phyloP scores from a whole-genome alignment of 139 green algal species.

The Micractinium conductrix region DNA sequence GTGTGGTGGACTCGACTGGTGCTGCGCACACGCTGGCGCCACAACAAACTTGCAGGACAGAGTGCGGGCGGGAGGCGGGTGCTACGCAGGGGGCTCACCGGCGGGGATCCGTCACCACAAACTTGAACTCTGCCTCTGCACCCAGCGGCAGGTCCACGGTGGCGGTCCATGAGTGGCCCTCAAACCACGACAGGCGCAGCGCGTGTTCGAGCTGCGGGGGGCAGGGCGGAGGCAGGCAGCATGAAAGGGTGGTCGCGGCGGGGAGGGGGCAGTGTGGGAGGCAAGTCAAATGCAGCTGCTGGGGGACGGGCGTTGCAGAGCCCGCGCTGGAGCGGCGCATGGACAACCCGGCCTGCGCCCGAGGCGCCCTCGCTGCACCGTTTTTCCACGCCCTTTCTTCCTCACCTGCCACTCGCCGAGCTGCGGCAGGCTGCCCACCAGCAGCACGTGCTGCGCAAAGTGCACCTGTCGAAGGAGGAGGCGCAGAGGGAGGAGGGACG shows the following conservation, averaged over 20 bases:
- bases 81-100: background rate
- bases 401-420: constrained; percentile 4
- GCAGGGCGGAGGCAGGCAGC: background rate
- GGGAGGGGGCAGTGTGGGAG: too few relatives aligned
- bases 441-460: constrained; percentile 23
- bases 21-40: too few relatives aligned
- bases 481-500: too few relatives aligned
- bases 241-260: too few relatives aligned
- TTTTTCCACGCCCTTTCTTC: too few relatives aligned
- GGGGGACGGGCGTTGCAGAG: too few relatives aligned
- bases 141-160: constrained; percentile 7
- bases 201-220: background rate
- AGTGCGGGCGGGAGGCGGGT: too few relatives aligned
- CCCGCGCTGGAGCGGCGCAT: too few relatives aligned
- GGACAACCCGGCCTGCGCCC: too few relatives aligned
- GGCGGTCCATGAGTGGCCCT: constrained; percentile 17
- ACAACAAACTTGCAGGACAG: too few relatives aligned
- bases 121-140: constrained; percentile 12
- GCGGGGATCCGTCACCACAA: background rate
- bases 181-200: background rate
- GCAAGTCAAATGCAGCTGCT: too few relatives aligned
- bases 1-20: background rate
- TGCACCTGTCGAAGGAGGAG: background rate
- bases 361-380: too few relatives aligned
- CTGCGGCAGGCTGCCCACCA: background rate